Percentiles rank a stretch among this genome's conserved stretches.
Evolutionary conservation across 1,139 yeast species (phyloP).

Genomic region (Taphrina sp.): DNA sequence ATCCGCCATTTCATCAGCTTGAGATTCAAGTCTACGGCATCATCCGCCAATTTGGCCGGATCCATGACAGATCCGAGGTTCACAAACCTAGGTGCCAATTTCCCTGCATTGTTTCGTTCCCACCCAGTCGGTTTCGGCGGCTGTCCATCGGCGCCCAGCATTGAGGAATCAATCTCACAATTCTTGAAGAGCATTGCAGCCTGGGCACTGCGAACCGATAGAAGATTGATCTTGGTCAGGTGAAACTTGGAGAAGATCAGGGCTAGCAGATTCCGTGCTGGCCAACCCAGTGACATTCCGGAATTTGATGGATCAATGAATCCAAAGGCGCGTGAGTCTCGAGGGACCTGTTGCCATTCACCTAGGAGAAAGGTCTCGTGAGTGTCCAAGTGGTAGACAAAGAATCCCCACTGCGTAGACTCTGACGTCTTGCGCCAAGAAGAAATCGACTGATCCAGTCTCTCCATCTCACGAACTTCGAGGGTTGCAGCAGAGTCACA

Average conservation of each 20-base stretch:
- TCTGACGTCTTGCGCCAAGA: constrained; percentile 1
- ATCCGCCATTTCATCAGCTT: constrained; percentile 96
- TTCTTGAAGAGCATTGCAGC: constrained; percentile 5
- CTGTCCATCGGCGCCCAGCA: not conserved
- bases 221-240: constrained; percentile 47
- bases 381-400: not conserved
- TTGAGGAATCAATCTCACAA: not conserved
- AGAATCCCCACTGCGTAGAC: constrained; percentile 16
- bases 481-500: not conserved
- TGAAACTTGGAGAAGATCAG: constrained; percentile 50
- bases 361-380: not conserved
- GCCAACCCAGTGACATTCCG: constrained; percentile 53
- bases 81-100: constrained; percentile 75
- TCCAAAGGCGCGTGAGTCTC: constrained; percentile 45
- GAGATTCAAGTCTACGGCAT: constrained; percentile 85
- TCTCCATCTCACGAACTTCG: not conserved
- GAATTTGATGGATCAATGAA: constrained; percentile 61
- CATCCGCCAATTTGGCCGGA: constrained; percentile 78
- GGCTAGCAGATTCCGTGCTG: constrained; percentile 63
- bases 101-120: constrained; percentile 70
- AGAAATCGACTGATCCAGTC: not conserved
- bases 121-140: constrained; percentile 61
- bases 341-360: constrained; percentile 8
- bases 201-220: constrained; percentile 41
- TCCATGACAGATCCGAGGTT: constrained; percentile 77